Evolutionary conservation across 169 alveolate genomes (phyloP), one percentile per base, ranked within the genome.

Genomic region (Cyclospora cayetanensis): DNA sequence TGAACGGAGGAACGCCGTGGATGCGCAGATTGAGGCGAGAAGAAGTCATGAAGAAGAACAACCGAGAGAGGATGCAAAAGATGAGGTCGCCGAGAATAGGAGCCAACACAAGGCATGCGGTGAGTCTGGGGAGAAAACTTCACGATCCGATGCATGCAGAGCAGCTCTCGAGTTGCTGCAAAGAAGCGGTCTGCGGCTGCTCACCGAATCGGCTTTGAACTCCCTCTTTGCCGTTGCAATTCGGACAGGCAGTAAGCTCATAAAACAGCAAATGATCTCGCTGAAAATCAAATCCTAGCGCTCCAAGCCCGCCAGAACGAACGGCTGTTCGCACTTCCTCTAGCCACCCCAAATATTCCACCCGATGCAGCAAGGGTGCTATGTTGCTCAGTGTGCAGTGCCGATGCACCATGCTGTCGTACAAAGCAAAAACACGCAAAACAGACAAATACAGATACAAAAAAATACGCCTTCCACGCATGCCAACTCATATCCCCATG

Each of bases 161-260:
- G n/a, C n/a, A 7, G 31, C 74, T 2, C 15, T 53, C 68, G 18
- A 29, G 15, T 4, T 2, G 68, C 25, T 9, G 2, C 68, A n/a
- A 2, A n/a, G 60, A 9, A 18, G 9, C 18, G 15, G 1, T 7
- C 4, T 15, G n/a, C 41, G 1, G 86, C 46, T 4, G 20, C 55
- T 15, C 46, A 79, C 89, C 50, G 72, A 25, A 79, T 42, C 43
- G 70, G 20, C 89, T 72, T 2, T 34, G n/a, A 31, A 79, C 70
- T 41, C 89, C 89, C 50, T 43, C 52, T 0, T 68, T n/a, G 18
- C 70, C 41, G 89, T 79, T 41, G 55, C 89, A 79, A 72, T 79
- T 79, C 5, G 89, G 89, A 72, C 89, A 79, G 2, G 89, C 46
- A 20, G 68, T 29, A 31, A 79, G 70, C 18, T 79, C 89, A 37